phyloP scores from a whole-genome alignment of 768 basidiomycete species.

The Tulasnella sp. region DNA sequence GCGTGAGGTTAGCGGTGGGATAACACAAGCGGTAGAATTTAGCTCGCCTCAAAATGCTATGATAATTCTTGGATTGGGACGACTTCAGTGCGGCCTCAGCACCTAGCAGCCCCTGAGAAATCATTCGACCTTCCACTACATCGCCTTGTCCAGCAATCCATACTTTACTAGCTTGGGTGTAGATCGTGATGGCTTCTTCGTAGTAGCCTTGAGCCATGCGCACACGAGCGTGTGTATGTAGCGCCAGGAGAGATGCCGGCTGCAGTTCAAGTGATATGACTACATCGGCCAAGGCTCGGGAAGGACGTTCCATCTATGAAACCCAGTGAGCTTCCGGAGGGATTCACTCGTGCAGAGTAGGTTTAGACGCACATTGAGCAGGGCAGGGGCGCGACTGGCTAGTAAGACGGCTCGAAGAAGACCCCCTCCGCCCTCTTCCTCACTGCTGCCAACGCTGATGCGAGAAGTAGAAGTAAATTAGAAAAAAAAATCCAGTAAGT shows the following conservation, averaged over 20 bases:
- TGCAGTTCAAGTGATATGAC: slow-evolving; percentile 51
- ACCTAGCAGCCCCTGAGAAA: slow-evolving; percentile 51
- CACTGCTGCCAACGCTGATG: slow-evolving; percentile 44
- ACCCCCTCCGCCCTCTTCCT: slow-evolving; percentile 69
- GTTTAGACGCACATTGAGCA: slow-evolving; percentile 46
- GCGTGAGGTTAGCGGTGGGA: not conserved
- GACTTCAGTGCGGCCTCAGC: slow-evolving; percentile 73
- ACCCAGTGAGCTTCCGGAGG: not conserved
- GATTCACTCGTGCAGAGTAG: not conserved
- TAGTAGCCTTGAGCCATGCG: slow-evolving; percentile 62
- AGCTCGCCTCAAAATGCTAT: slow-evolving; percentile 51
- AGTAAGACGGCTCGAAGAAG: slow-evolving; percentile 68
- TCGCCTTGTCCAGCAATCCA: slow-evolving; percentile 47
- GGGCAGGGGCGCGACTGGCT: slow-evolving; percentile 73
- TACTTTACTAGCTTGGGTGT: slow-evolving; percentile 66
- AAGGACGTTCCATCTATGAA: slow-evolving; percentile 46
- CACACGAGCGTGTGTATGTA: slow-evolving; percentile 77
- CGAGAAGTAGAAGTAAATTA: not conserved
- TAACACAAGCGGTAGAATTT: too few species aligned
- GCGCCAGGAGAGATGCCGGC: slow-evolving; percentile 67
- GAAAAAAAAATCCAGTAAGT: too few species aligned
- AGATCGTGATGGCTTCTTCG: slow-evolving; percentile 60
- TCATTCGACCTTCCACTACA: slow-evolving; percentile 33
- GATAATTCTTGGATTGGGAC: slow-evolving; percentile 85
- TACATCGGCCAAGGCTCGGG: slow-evolving; percentile 62